Conservation (phyloP, 2,329 filamentous ascomycete genomes). For the Pseudogymnoascus sp. region DNA sequence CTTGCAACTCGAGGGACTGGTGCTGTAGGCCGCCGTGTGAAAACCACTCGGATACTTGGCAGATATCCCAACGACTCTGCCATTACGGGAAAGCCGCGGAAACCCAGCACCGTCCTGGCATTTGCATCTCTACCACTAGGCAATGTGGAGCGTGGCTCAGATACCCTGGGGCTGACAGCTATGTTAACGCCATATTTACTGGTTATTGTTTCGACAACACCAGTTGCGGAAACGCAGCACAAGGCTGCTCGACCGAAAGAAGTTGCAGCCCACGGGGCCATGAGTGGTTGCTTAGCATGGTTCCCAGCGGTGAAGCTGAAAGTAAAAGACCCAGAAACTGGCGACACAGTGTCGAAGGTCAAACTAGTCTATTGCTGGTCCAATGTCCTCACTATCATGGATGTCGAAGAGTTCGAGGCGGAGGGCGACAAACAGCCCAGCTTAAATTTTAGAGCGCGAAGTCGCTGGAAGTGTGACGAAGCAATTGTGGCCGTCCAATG, state of each 20-base stretch:
- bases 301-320: slow-evolving; percentile 94
- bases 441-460: slow-evolving; percentile 73
- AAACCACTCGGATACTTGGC: slow-evolving; percentile 82
- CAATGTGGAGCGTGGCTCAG: slow-evolving; percentile 85
- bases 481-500: slow-evolving; percentile 94
- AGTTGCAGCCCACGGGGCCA: slow-evolving; percentile 75
- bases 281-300: slow-evolving; percentile 94
- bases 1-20: slow-evolving; percentile 87
- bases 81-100: slow-evolving; percentile 57
- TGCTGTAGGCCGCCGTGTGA: slow-evolving; percentile 74
- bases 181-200: slow-evolving; percentile 93
- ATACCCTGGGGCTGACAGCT: slow-evolving; percentile 82
- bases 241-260: slow-evolving; percentile 90
- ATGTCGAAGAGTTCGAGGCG: slow-evolving; percentile 65
- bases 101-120: slow-evolving; percentile 88
- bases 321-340: slow-evolving; percentile 55
- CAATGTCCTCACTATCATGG: slow-evolving; percentile 87
- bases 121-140: slow-evolving; percentile 86
- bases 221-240: slow-evolving; percentile 90
- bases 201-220: slow-evolving; percentile 95
- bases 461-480: slow-evolving; percentile 87
- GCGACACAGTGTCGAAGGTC: slow-evolving; percentile 63
- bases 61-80: slow-evolving; percentile 70
- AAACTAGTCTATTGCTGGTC: slow-evolving; percentile 99
- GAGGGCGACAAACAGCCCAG: slow-evolving; percentile 70